Conservation (phyloP, 2,329 filamentous ascomycete species). For the Alternaria arbusti region DNA sequence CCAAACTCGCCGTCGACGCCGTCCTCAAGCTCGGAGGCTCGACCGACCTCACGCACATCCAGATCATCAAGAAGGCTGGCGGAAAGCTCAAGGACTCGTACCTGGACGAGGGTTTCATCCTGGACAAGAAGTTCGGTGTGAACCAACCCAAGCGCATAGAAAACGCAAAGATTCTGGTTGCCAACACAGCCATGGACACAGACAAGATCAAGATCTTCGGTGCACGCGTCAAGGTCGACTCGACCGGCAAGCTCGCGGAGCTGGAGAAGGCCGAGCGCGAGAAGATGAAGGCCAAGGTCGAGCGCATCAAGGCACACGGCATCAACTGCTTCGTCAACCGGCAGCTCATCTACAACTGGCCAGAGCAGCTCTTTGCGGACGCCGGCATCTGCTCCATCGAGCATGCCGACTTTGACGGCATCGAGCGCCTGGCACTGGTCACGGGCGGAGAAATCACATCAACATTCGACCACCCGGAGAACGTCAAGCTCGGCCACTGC, state of each 20-base stretch:
- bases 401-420: conserved; percentile 98
- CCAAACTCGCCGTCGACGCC: conserved; percentile 86
- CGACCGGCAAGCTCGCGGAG: conserved; percentile 96
- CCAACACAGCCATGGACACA: conserved; percentile 99
- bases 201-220: conserved; percentile 99
- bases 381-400: conserved; percentile 98
- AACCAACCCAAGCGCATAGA: conserved; percentile 98
- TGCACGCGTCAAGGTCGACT: conserved; percentile 93
- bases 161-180: conserved; percentile 97
- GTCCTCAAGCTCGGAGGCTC: conserved; percentile 88
- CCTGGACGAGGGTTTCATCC: conserved; percentile 95
- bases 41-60: conserved; percentile 94
- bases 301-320: conserved; percentile 97
- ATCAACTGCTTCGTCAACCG: conserved; percentile 99
- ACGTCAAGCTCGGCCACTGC: conserved; percentile 94
- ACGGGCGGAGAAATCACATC: conserved; percentile 97
- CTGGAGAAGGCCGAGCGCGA: conserved; percentile 97
- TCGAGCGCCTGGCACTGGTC: conserved; percentile 91
- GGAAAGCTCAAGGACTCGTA: conserved; percentile 98
- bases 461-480: conserved; percentile 97
- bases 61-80: conserved; percentile 99
- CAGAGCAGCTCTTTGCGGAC: conserved; percentile 97
- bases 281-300: conserved; percentile 99
- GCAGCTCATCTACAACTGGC: conserved; percentile 99
- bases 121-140: conserved; percentile 98